These are phyloP conservation scores for Didymella segeticola DNA, from an alignment of 2,329 filamentous ascomycete species.

Conservation along the genomic window DNA sequence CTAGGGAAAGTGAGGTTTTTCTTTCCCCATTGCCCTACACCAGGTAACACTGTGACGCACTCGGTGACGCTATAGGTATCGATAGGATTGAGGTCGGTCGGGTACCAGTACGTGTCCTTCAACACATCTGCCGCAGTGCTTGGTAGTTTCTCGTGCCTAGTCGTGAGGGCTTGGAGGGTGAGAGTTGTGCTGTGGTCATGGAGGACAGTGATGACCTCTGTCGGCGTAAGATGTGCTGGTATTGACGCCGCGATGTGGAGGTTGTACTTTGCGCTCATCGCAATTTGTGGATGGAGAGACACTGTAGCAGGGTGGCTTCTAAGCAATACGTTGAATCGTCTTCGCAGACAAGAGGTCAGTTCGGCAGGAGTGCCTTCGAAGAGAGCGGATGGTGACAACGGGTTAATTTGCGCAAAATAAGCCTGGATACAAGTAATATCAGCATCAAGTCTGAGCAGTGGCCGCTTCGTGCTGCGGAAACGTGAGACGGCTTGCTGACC, in stretches of 20 bases:
- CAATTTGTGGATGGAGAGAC: neutral
- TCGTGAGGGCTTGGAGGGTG: conserved; percentile 43
- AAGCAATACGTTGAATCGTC: no score
- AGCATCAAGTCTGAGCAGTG: neutral
- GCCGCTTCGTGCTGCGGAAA: neutral
- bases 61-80: conserved; percentile 42
- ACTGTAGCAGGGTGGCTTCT: neutral
- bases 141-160: conserved; percentile 35
- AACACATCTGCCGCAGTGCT: conserved; percentile 29
- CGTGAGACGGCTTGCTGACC: conserved; percentile 6
- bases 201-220: conserved; percentile 38
- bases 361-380: neutral
- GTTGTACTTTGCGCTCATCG: conserved; percentile 40
- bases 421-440: neutral
- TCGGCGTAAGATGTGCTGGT: conserved; percentile 34
- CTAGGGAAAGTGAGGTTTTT: conserved; percentile 42
- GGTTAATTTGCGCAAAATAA: neutral
- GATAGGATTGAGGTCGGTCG: conserved; percentile 36
- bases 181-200: conserved; percentile 46
- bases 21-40: conserved; percentile 39
- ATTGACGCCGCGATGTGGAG: conserved; percentile 42
- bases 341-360: no score
- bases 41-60: conserved; percentile 37
- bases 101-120: conserved; percentile 48
- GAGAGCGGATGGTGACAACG: neutral